Conservation (phyloP, 2,329 filamentous ascomycete genomes). For the Verticillium zaregamsianum region DNA sequence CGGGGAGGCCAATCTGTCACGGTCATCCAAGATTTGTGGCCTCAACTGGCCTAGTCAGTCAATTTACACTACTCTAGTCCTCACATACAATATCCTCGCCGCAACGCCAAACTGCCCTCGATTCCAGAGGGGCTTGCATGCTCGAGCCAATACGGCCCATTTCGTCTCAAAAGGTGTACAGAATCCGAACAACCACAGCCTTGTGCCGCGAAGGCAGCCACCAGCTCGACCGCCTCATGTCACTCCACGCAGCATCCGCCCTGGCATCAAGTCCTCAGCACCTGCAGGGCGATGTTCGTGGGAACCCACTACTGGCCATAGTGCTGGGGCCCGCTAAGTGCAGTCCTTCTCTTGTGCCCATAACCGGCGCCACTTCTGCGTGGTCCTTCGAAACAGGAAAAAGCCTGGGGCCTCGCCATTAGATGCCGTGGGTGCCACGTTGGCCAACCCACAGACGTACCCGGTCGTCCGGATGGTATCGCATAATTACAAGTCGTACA, state of each 20-base stretch:
- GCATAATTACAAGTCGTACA: constrained; percentile 6
- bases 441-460: neutral
- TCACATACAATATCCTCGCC: constrained; percentile 1
- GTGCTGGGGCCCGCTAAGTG: neutral
- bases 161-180: neutral
- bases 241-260: neutral
- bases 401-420: neutral
- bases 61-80: constrained; percentile 4
- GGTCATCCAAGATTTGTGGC: neutral
- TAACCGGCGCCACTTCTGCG: neutral
- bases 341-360: neutral
- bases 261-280: neutral
- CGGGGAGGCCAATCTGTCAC: too few relatives aligned
- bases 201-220: neutral
- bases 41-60: neutral
- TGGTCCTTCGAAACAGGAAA: neutral
- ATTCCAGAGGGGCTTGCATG: neutral
- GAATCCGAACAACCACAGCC: neutral
- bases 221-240: neutral
- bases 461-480: neutral
- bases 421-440: neutral
- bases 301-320: neutral
- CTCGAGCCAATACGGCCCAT: neutral
- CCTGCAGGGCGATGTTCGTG: neutral
- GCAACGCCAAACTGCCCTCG: constrained; percentile 1